These are phyloP conservation scores for Salix suchowensis DNA, from an alignment of 345 rosid genomes.

Conservation along the genomic window DNA sequence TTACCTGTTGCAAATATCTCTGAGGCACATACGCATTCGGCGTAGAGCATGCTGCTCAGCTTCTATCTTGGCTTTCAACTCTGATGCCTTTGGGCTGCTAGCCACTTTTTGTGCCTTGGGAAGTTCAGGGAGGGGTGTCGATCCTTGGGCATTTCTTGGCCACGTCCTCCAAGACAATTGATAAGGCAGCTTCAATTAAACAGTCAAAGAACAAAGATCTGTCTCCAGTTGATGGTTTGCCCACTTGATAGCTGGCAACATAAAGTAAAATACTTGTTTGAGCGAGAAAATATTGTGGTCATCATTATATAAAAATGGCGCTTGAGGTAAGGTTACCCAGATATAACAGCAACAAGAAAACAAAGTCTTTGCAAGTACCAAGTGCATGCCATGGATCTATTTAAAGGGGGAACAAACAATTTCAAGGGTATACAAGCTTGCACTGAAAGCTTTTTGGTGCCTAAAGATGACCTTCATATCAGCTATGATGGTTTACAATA, in stretches of 20 bases:
- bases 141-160: constrained; percentile 42
- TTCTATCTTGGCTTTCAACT: constrained; percentile 88
- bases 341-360: neutral
- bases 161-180: constrained; percentile 57
- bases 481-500: neutral
- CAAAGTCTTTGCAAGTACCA: neutral
- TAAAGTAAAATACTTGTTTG: constrained; percentile 13
- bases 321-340: neutral
- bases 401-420: neutral
- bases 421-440: neutral
- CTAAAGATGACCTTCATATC: neutral
- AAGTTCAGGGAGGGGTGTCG: constrained; percentile 59
- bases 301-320: neutral
- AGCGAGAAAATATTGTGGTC: neutral
- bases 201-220: constrained; percentile 71
- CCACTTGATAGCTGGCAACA: constrained; percentile 74
- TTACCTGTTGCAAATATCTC: constrained; percentile 98
- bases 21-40: constrained; percentile 93
- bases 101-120: constrained; percentile 76
- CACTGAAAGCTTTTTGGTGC: neutral
- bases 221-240: constrained; percentile 65
- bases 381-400: neutral
- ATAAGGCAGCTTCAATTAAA: constrained; percentile 86
- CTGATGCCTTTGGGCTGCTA: constrained; percentile 87
- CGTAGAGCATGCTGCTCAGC: constrained; percentile 99